Conservation (phyloP, 176 grass and related monocot species). For the Eremochloa ophiuroides region DNA sequence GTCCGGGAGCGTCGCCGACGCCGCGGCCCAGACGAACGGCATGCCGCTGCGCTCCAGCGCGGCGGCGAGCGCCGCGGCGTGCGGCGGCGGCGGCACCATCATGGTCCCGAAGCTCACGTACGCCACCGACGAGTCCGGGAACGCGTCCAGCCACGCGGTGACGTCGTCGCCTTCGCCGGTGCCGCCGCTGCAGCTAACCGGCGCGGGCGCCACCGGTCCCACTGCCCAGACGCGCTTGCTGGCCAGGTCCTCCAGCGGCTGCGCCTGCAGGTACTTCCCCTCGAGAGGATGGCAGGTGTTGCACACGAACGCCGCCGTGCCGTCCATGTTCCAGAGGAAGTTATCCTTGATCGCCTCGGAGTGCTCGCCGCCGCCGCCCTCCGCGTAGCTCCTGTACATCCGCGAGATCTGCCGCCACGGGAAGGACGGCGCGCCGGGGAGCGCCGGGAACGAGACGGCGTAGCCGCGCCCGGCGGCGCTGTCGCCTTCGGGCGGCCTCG, state of each 20-base stretch:
- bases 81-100: neutral
- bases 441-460: too few relatives aligned
- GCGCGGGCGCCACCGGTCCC: constrained; percentile 18
- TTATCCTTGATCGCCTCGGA: constrained; percentile 40
- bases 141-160: constrained; percentile 39
- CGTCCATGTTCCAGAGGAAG: constrained; percentile 37
- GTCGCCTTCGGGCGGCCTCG: neutral
- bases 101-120: constrained; percentile 50
- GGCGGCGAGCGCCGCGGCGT: too few relatives aligned
- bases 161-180: neutral
- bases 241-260: constrained; percentile 34
- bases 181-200: neutral
- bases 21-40: neutral
- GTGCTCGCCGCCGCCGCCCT: constrained; percentile 17
- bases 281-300: constrained; percentile 35
- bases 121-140: constrained; percentile 29
- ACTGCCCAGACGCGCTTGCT: constrained; percentile 26
- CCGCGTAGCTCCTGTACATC: constrained; percentile 35
- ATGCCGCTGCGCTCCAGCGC: too few relatives aligned
- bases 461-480: too few relatives aligned
- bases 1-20: neutral
- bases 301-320: constrained; percentile 33
- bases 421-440: constrained; percentile 25
- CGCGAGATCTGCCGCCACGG: constrained; percentile 38
- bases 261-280: constrained; percentile 17